Conservation (phyloP, 169 alveolate genomes). For the Eimeria maxima region DNA sequence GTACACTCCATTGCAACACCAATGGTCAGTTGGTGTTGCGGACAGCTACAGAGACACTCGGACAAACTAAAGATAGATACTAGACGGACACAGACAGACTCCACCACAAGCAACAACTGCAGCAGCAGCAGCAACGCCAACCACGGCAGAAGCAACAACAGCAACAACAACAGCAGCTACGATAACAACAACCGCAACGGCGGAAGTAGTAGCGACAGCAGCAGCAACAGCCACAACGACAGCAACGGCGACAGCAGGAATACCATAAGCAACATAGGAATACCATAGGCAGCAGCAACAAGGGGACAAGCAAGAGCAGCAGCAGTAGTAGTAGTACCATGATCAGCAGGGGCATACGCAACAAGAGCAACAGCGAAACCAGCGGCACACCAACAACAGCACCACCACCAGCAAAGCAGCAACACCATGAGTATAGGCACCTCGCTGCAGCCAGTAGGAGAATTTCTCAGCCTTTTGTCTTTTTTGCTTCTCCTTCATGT, state of each 20-base stretch:
- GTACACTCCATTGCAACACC: not conserved
- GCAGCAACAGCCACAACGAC: too few species aligned
- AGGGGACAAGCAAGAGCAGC: too few species aligned
- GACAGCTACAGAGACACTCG: not conserved
- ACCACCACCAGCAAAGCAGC: not conserved
- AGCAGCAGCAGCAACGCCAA: not conserved
- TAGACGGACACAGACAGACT: not conserved
- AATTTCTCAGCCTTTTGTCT: conserved; percentile 67
- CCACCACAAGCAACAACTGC: not conserved
- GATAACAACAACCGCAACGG: too few species aligned
- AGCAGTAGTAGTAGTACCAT: not conserved
- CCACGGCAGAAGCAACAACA: not conserved
- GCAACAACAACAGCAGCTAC: not conserved
- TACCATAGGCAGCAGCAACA: too few species aligned
- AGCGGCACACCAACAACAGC: not conserved
- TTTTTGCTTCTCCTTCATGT: conserved; percentile 58
- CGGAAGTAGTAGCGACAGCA: too few species aligned
- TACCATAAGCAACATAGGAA: too few species aligned
- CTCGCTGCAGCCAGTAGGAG: conserved; percentile 82
- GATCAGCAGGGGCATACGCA: not conserved
- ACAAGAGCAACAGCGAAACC: not conserved
- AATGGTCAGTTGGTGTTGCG: too few species aligned
- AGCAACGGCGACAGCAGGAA: too few species aligned
- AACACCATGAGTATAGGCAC: not conserved
- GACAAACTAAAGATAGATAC: too few species aligned